These are phyloP conservation scores for Kurtzmaniella cleridarum DNA, from an alignment of 805 yeast species.

Conservation along the genomic window DNA sequence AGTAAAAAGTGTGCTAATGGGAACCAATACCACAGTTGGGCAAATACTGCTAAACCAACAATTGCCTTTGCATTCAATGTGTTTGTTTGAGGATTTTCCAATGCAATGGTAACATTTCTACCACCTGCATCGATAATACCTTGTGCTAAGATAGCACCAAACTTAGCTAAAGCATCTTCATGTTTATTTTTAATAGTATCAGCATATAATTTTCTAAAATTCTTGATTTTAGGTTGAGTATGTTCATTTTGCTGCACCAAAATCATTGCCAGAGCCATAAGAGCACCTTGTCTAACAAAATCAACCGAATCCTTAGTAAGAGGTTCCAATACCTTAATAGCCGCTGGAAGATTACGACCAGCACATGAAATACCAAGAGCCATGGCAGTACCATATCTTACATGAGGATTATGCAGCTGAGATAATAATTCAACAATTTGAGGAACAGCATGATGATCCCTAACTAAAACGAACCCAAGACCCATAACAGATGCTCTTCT, in stretches of 20 bases:
- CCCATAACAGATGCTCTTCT: conserved; percentile 93
- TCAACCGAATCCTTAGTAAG: conserved; percentile 91
- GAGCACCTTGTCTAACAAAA: conserved; percentile 97
- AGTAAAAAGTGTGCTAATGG: conserved; percentile 92
- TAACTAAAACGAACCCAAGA: conserved; percentile 83
- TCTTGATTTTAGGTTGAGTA: conserved; percentile 72
- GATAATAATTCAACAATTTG: conserved; percentile 88
- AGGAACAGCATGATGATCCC: conserved; percentile 91
- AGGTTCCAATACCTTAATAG: conserved; percentile 89
- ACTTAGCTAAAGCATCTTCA: conserved; percentile 95
- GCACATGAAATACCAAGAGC: conserved; percentile 97
- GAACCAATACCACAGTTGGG: conserved; percentile 98
- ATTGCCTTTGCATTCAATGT: conserved; percentile 87
- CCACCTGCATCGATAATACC: conserved; percentile 99
- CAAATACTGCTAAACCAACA: conserved; percentile 83
- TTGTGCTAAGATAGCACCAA: conserved; percentile 95
- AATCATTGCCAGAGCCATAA: conserved; percentile 87
- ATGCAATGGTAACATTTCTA: conserved; percentile 87
- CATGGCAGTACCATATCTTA: conserved; percentile 95
- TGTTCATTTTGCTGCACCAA: conserved; percentile 83
- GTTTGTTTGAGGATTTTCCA: conserved; percentile 84
- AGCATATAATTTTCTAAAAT: conserved; percentile 67
- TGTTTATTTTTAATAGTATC: conserved; percentile 79
- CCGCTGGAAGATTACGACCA: conserved; percentile 83
- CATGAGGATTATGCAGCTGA: conserved; percentile 96